Base-by-base conservation (phyloP, 257 asterid species). In the Lantana camara region DNA sequence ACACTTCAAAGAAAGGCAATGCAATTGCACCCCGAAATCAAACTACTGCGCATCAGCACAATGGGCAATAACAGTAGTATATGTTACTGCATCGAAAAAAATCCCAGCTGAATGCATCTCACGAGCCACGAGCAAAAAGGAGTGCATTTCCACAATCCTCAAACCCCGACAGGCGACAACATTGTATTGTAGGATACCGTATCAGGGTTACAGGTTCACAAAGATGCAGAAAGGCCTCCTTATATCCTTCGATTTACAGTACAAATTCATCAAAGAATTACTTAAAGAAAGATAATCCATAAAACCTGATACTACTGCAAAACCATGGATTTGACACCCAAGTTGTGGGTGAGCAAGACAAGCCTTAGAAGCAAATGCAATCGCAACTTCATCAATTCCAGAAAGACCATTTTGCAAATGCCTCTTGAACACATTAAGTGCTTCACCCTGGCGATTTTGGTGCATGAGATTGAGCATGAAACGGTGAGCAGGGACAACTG, bases 211-310 rank as follows among this genome's bases (percentile, higher is more conserved):
- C 76, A 85, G 20, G 21, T 65, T 46, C 53, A 68, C 66, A 46
- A 92, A 89, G 16, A 89, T 76, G 48, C 74, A 50, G 46, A 79
- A 65, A 16, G 97, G 91, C 51, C 17, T 63, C 73, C 66, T 42
- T 22, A 74, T 74, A 45, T 75, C 67, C 30, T 80, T 72, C 10
- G 89, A 85, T 63, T 84, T 92, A 65, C 77, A 74, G 76, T 87
- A 89, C 90, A 92, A 57, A 65, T 81, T 89, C 96, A 89, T 92
- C 71, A 92, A 69, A 7, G 98, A 89, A 84, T 92, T 92, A 19
- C 87, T 81, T 3, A 89, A 95, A 4, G 80, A 74, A 48, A 81
- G 73, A 30, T 63, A 69, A 32, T 40, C 41, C 40, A 64, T 47
- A 44, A 75, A 77, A 38, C 91, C 95, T 2, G 85, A 73, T n/a